Base-by-base conservation (phyloP, 768 basidiomycete species). In the Serendipita sp. region DNA sequence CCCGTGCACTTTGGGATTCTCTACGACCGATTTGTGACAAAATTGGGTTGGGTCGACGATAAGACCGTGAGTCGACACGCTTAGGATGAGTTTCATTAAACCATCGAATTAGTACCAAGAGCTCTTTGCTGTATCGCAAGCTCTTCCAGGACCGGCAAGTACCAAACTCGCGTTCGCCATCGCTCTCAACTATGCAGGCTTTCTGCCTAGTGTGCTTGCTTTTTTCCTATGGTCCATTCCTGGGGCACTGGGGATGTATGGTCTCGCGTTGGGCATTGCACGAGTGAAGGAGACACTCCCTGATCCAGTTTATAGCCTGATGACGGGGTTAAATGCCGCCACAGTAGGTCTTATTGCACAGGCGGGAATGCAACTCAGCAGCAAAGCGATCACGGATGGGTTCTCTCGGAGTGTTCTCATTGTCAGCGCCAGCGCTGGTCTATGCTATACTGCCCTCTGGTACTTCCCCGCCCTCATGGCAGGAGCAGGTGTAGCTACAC, bases 301-400 rank as follows among this genome's bases (percentile, higher is more conserved):
- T 2, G 67, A 68, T 2, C 72, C 76, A 22, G 79, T 76, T n/a
- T 77, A 78, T 62, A 77, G 77, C 17, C 69, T 81, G 11, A 72
- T 82, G 7, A 77, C 78, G 0, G 81, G 81, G 2, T 67, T 82
- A 20, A 82, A 82, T 65, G 77, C 79, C 1, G 74, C 80, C 2
- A 78, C 78, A 0, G 81, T 82, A 3, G 81, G 80, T 0, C 68
- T 82, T 7, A 78, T 82, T 61, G 77, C 78, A 1, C 72, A 81
- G 17, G 78, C 81, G 3, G 80, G 78, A 1, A 72, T 76, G 28
- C 77, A 80, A 64, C 76, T 81, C 16, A 68, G 75, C 1, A 68
- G 73, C 11, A 75, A 75, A 34, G 74, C 78, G 34, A 75, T 79
- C 33, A 79, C 77, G 2, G 81, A 81, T 62, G 66, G 68, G 3